Evolutionary conservation across 352 stramenopile genomes (phyloP).

Genomic region (Pythium insidiosum): DNA sequence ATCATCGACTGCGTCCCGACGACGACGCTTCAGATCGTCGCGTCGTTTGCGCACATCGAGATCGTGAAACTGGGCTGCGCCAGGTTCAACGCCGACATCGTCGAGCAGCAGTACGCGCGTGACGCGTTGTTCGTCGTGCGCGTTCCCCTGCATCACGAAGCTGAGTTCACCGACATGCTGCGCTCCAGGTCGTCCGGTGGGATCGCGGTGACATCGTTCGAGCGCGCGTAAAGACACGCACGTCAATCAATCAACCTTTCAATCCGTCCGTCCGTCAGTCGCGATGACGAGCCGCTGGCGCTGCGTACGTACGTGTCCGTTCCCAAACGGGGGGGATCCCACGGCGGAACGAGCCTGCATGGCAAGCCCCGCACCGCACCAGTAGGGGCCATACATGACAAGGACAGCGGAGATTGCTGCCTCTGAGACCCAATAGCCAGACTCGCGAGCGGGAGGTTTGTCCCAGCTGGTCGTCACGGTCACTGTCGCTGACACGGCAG

Average conservation of each 20-base stretch:
- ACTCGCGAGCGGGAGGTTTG: no score
- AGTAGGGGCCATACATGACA: no score
- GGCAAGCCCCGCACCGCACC: no score
- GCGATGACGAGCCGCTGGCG: no score
- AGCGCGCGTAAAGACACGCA: background rate
- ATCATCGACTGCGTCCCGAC: slow-evolving; percentile 48
- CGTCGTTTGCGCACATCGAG: slow-evolving; percentile 27
- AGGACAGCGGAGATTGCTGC: no score
- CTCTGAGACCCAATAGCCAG: no score
- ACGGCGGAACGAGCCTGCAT: no score
- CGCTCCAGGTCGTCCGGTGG: slow-evolving; percentile 36
- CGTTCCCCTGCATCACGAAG: slow-evolving; percentile 21
- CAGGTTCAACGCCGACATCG: slow-evolving; percentile 32
- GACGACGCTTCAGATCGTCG: slow-evolving; percentile 18
- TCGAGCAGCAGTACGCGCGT: slow-evolving; percentile 24
- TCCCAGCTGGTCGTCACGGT: no score
- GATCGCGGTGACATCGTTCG: slow-evolving; percentile 2
- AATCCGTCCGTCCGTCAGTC: background rate
- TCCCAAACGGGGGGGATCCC: no score
- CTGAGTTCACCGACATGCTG: slow-evolving; percentile 28
- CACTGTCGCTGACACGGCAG: no score
- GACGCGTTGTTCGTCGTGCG: slow-evolving; percentile 33
- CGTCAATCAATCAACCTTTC: background rate
- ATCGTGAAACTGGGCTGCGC: slow-evolving; percentile 39
- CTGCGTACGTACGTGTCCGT: no score